A percentile compares a stretch with the other conserved stretches of the same genome.
Evolutionary conservation across 2,329 filamentous ascomycete species (phyloP).

Genomic region (Fusarium subglutinans): DNA sequence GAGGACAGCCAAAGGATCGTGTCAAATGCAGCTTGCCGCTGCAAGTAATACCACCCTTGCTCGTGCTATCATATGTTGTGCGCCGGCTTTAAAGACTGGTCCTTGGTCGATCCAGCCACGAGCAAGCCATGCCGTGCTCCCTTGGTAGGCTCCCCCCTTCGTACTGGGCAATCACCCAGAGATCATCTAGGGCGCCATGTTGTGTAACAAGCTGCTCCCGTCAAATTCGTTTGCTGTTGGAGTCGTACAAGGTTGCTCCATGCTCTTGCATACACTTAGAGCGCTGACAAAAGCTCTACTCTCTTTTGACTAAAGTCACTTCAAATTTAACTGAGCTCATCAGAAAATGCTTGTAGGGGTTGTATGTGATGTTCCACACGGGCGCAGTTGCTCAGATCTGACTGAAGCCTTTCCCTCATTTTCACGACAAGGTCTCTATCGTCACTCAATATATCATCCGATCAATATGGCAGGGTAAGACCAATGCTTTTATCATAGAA

Average conservation of each 20-base stretch:
- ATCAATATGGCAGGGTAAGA: too few relatives aligned
- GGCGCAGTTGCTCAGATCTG: background rate
- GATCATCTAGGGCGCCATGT: background rate
- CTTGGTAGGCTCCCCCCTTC: background rate
- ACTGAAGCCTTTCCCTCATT: background rate
- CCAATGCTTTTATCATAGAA: background rate
- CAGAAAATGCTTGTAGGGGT: background rate
- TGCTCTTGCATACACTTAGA: background rate
- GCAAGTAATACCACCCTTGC: conserved; percentile 36
- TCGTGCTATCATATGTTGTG: background rate
- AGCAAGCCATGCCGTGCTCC: conserved; percentile 2
- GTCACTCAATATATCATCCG: background rate
- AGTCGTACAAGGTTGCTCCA: background rate
- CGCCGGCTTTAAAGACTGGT: background rate
- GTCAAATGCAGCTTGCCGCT: conserved; percentile 41
- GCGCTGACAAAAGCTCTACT: background rate
- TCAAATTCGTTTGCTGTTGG: background rate
- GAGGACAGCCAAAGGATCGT: conserved; percentile 34
- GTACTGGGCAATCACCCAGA: conserved; percentile 7
- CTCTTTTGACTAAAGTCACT: background rate
- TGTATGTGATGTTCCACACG: background rate
- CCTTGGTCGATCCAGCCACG: conserved; percentile 3
- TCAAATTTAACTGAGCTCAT: background rate
- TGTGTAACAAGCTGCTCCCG: background rate
- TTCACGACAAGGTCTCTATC: background rate